Conservation (phyloP, 371 early-diverging fungal species). For the Umbelopsis sp. region DNA sequence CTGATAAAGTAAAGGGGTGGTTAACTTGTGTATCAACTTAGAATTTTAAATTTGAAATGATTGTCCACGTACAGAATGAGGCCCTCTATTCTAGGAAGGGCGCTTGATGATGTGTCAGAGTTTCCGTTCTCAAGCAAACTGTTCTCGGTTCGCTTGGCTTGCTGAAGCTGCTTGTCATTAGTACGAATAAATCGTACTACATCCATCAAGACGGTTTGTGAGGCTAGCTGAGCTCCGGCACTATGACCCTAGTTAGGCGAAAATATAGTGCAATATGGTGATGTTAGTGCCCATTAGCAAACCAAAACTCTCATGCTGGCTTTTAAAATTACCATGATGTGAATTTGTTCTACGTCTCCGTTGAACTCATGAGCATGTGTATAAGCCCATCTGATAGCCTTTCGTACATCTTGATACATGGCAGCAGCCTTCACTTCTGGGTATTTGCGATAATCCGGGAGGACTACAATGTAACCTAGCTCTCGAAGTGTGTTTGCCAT, state of each 20-base stretch:
- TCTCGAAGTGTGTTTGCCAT: constrained; percentile 66
- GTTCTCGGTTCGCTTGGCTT: not conserved
- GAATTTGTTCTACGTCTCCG: constrained; percentile 57
- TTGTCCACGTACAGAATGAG: constrained; percentile 48
- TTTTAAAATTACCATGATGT: constrained; percentile 54
- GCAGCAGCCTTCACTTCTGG: constrained; percentile 59
- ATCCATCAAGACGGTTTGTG: constrained; percentile 46
- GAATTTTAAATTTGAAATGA: not conserved
- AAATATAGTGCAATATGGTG: not conserved
- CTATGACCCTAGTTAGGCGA: constrained; percentile 50
- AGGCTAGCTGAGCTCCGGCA: constrained; percentile 54
- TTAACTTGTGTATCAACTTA: not conserved
- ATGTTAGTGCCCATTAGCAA: not conserved
- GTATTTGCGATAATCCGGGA: constrained; percentile 77
- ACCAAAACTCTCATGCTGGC: not conserved
- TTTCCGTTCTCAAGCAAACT: not conserved
- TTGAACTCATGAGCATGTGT: constrained; percentile 47
- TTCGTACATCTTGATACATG: constrained; percentile 69
- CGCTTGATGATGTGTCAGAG: not conserved
- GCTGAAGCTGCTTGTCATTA: not conserved
- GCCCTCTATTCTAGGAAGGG: constrained; percentile 57
- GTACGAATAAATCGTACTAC: constrained; percentile 22
- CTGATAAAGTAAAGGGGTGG: constrained; percentile 21
- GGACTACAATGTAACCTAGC: constrained; percentile 71
- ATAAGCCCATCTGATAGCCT: constrained; percentile 65